phyloP scores from a whole-genome alignment of 129 eudicot genomes.

The Tanacetum coccineum region DNA sequence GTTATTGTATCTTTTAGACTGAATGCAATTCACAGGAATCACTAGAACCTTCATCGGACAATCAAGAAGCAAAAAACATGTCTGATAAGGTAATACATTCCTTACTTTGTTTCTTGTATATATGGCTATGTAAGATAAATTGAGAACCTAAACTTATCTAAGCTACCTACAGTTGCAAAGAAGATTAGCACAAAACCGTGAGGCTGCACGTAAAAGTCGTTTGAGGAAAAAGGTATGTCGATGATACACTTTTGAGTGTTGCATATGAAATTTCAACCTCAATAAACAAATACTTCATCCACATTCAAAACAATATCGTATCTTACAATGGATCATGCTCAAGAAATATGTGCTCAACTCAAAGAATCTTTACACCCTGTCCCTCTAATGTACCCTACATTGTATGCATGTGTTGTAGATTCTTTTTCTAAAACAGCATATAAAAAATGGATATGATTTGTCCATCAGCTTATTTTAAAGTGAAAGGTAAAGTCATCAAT shows the following conservation, averaged over 20 bases:
- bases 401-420: neutral
- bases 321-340: no score
- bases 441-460: no score
- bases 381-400: neutral
- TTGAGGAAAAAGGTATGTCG: constrained; percentile 67
- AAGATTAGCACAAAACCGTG: constrained; percentile 96
- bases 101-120: neutral
- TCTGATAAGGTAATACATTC: constrained; percentile 67
- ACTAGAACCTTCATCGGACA: constrained; percentile 37
- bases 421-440: no score
- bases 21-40: constrained; percentile 60
- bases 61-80: constrained; percentile 45
- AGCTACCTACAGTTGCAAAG: constrained; percentile 55
- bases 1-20: constrained; percentile 25
- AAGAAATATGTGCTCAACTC: neutral
- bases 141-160: neutral
- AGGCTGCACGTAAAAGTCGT: constrained; percentile 96
- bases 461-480: no score
- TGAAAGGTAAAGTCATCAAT: no score
- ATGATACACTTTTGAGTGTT: neutral
- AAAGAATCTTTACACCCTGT: neutral
- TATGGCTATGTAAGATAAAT: neutral
- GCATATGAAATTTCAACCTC: neutral
- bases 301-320: no score
- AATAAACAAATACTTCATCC: neutral